Evolutionary conservation across 2,329 filamentous ascomycete species (phyloP), one percentile per base, ranked within the genome.

Genomic region (Metarhizium sp.): DNA sequence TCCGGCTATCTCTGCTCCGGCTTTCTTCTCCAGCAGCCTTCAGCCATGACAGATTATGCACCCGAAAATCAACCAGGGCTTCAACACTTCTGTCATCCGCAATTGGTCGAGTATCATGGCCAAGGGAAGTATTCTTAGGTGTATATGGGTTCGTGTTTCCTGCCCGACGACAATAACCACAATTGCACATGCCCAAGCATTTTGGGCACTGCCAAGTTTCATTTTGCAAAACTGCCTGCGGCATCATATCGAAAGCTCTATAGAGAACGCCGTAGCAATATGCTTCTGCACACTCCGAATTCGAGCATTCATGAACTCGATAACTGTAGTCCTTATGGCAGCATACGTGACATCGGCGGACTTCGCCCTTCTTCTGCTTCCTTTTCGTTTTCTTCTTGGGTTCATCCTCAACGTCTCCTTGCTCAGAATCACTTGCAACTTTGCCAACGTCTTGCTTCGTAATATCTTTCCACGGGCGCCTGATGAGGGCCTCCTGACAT

Each of bases 251-350:
- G 65, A 96, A 96, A 0, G 90, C 92, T 55, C 94, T 80, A 71
- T 91, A 97, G 2, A 99, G 77, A 16, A 87, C 87, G n/a, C 92
- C 92, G 66, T 95, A 99, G 69, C 94, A 97, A 67, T 95, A 99
- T 0, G 82, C 83, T 55, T 88, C 78, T 13, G 79, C 77, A 64
- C 94, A 97, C 8, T 79, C 81, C 2, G 74, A 72, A 42, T 76
- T 85, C 0, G 84, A 85, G 70, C 94, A 99, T 52, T 84, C 81
- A 2, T 90, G 90, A 59, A 96, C 82, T 64, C 90, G 92, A 82
- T 95, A 96, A 20, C 78, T 84, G 52, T 88, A 86, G 63, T 96
- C 90, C 47, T 85, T 81, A 65, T 89, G 82, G 56, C 82, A 83
- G 70, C 92, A 96, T 8, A 95, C 86, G 67, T 97, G 94, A 64